Base-by-base conservation (phyloP, 257 asterid species). In the Cordia subcordata region DNA sequence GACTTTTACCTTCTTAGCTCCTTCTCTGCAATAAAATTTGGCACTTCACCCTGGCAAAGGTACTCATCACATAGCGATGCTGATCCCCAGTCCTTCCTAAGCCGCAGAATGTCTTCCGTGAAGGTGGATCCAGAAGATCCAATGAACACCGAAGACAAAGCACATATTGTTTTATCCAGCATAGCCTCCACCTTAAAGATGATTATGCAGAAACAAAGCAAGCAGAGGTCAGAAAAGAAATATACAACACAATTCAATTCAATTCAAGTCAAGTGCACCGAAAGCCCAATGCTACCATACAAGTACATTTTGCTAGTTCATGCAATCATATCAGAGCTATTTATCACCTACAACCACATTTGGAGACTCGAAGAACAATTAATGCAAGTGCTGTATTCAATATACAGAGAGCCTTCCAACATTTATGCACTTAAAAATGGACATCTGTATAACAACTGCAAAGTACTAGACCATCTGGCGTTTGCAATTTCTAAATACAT, bases 121-220 rank as follows among this genome's bases (percentile, higher is more conserved):
- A 93, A 93, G 16, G 99, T 93, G 65, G 99, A 93, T 32, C 99
- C 96, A 11, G 85, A 79, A 13, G 97, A 68, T 49, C 99, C 99
- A 60, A 93, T 80, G 68, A 93, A 93, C 51, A 84, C 96, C 1
- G 82, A 71, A 10, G 99, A 89, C 68, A 93, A 67, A 51, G 99
- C 96, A 72, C 97, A 89, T 9, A 93, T 86, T 21, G 95, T 85
- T 74, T 93, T 93, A 76, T 93, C 99, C 81, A 93, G 78, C 99
- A 93, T 93, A 37, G 97, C 97, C 64, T 89, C 99, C 59, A 93
- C 95, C 99, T 93, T 58, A 68, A 37, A n/a, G 19, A 59, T 61
- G 49, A n/a, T n/a, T n/a, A n/a, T n/a, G n/a, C n/a, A n/a, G n/a
- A 33, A 11, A 21, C 35, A 22, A 47, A 61, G 33, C 21, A 50